Base-by-base conservation (phyloP, 176 grass and related monocot genomes). In the Pontederia paniculata region DNA sequence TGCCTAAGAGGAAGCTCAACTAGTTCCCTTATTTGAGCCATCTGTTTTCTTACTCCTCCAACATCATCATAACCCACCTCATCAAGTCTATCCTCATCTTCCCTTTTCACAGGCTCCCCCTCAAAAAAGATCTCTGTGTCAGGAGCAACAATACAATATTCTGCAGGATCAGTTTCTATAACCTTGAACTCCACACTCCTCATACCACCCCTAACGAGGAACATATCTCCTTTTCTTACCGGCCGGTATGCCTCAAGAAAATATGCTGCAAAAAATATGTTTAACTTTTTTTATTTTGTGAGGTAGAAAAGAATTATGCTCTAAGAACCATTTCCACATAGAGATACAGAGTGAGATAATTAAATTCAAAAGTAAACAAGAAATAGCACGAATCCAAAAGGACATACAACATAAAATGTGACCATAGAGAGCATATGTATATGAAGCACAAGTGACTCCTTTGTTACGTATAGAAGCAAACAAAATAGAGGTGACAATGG, bases 51-150 rank as follows among this genome's bases (percentile, higher is more conserved):
- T n/a, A 90, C 81, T 19, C 87, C 87, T 55, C 87, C 87, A 23
- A 90, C 87, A 56, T 90, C 87, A 79, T 90, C 87, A 64, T 90
- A 90, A 9, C 87, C 87, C 37, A 90, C 87, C 2, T 85, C 86
- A 7, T 89, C 86, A 14, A 89, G 81, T 22, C 81, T 76, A 18
- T 89, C 81, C 70, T 89, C 86, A 58, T 89, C 86, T 57, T 89
- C 86, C 52, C 87, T 84, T 58, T 85, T 90, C 49, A 90, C 58
- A 70, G 87, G 87, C 55, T 85, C 82, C 18, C 87, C 87, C 17
- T 83, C 82, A 50, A 82, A 91, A 22, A 86, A 91, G 58, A 91
- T 86, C 75, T 91, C 82, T 48, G 82, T 91, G 60, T 91, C 88
- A 0, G 82, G 82, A 9, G 88, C 88, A 41, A 91, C 88, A 12